A percentile compares a stretch with the other conserved stretches of the same genome.
phyloP scores from a whole-genome alignment of 192 early-diverging fungal genomes.

The Coemansia sp. region DNA sequence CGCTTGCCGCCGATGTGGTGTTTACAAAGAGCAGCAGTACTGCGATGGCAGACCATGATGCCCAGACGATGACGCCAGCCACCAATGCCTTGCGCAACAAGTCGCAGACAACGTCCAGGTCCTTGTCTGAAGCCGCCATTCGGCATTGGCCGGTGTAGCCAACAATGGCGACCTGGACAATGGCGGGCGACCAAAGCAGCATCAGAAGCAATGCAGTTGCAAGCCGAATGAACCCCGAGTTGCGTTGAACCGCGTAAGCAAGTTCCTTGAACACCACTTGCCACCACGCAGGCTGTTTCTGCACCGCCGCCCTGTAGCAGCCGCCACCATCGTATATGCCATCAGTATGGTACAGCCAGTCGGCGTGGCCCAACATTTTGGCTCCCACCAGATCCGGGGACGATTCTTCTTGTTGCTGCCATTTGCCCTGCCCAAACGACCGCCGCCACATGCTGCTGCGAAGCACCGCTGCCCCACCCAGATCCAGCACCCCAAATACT shows the following conservation, averaged over 20 bases:
- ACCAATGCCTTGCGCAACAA: slow-evolving; percentile 36
- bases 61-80: slow-evolving; percentile 22
- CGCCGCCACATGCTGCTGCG: slow-evolving; percentile 45
- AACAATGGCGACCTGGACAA: slow-evolving; percentile 33
- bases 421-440: too few relatives aligned
- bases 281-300: slow-evolving; percentile 29
- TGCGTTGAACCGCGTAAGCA: slow-evolving; percentile 27
- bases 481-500: slow-evolving; percentile 34
- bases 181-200: slow-evolving; percentile 23
- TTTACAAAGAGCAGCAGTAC: slow-evolving; percentile 31
- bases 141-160: slow-evolving; percentile 35
- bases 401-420: too few relatives aligned
- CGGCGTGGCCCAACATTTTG: not conserved
- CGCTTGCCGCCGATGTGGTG: slow-evolving; percentile 13
- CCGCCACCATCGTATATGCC: not conserved
- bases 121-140: not conserved
- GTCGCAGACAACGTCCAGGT: slow-evolving; percentile 17
- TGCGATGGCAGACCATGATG: slow-evolving; percentile 31
- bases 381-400: not conserved
- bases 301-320: slow-evolving; percentile 1
- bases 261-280: slow-evolving; percentile 40
- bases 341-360: not conserved
- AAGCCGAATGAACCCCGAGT: slow-evolving; percentile 37
- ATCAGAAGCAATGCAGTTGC: slow-evolving; percentile 18
- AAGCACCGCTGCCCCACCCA: slow-evolving; percentile 40